Base-by-base conservation (phyloP, 495 filamentous ascomycete genomes). In the Neurospora tetraspora region DNA sequence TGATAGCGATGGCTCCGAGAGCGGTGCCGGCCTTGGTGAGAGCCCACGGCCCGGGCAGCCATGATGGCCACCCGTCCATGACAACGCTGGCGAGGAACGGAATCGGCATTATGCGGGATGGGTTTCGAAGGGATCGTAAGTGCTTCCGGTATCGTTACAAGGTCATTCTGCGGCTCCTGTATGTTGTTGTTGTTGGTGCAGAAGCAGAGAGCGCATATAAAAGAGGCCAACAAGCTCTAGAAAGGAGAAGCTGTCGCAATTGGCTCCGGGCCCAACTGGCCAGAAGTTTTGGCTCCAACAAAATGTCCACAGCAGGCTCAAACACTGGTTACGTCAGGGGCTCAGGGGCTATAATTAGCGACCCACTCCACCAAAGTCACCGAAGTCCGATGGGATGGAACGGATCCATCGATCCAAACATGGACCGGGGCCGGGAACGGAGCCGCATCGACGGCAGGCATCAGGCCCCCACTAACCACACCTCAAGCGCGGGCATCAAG, bases 41-140 rank as follows among this genome's bases (percentile, higher is more conserved):
- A 3, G 85, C 83, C 80, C 85, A 88, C 23, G 86, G 82, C 76
- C 85, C 88, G 27, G 94, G 94, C 59, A 97, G 83, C 74, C 88
- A 86, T 27, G 82, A 80, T 36, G 85, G 85, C 20, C 92, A 71
- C 71, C 96, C 95, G 73, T 92, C 86, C 73, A 80, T 80, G 72
- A 91, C 74, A 20, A 86, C 83, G 73, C 91, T 81, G 53, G 84
- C 85, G 69, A 96, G 77, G 71, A 97, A 85, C 36, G 89, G 90
- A 71, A 98, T 85, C 71, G 95, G 93, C 96, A 99, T 99, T 61
- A 39, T 75, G 61, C 38, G 7, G 12, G 20, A 27, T 23, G 14
- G 43, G 16, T 68, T 53, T 47, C 7, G 71, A 39, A 20, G 18
- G 18, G 20, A 5, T 31, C 4, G 23, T 23, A n/a, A 9, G 39